Conservation (phyloP, 345 rosid genomes). For the Murraya koenigii region DNA sequence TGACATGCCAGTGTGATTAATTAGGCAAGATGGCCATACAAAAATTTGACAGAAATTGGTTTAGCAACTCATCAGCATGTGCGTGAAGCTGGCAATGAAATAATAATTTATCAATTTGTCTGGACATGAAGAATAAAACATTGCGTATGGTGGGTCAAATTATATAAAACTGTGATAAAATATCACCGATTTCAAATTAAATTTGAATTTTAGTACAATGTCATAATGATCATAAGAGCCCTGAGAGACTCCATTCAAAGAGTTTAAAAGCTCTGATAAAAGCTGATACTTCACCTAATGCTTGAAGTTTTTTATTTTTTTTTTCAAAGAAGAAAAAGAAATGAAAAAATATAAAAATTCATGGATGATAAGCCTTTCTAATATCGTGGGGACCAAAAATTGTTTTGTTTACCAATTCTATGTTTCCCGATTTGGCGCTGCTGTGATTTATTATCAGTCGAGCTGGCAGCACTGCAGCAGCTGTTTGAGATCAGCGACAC, state of each 20-base stretch:
- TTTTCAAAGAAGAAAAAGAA: background rate
- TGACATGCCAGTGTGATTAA: background rate
- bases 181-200: background rate
- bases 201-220: background rate
- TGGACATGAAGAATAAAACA: background rate
- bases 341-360: background rate
- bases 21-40: background rate
- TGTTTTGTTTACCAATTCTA: background rate
- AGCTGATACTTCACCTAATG: background rate
- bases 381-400: background rate
- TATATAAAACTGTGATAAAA: background rate
- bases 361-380: background rate
- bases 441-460: background rate
- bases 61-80: background rate
- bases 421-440: background rate
- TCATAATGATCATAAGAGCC: background rate
- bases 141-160: background rate
- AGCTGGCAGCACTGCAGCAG: background rate
- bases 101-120: background rate
- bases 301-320: background rate
- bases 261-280: background rate
- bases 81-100: background rate
- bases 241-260: background rate
- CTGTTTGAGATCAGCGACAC: background rate
- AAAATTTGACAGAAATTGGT: too few relatives aligned